These are phyloP conservation scores for Cladophialophora yegresii DNA, from an alignment of 2,329 filamentous ascomycete species.

Conservation along the genomic window DNA sequence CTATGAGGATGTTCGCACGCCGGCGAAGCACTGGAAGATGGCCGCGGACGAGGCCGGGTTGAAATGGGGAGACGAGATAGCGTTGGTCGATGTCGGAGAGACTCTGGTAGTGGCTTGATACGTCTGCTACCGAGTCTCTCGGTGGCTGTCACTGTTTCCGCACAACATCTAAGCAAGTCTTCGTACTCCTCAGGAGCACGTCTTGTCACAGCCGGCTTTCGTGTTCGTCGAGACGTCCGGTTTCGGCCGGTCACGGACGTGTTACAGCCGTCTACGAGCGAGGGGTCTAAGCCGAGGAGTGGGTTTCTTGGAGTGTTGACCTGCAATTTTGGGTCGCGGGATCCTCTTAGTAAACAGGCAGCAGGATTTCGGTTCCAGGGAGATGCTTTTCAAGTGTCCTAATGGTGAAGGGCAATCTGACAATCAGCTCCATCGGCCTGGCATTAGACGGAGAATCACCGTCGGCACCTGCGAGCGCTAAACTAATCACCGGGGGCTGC, in stretches of 20 bases:
- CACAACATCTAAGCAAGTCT: not conserved
- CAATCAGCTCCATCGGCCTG: not conserved
- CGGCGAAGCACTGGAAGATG: slow-evolving; percentile 49
- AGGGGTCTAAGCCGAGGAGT: not conserved
- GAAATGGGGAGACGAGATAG: slow-evolving; percentile 44
- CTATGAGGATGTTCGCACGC: slow-evolving; percentile 55
- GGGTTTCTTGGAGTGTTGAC: too few species aligned
- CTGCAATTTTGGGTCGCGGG: not conserved
- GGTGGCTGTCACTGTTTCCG: not conserved
- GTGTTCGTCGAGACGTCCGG: not conserved
- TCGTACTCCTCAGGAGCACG: not conserved
- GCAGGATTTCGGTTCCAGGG: not conserved
- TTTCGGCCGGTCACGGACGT: not conserved
- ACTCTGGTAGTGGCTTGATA: slow-evolving; percentile 43
- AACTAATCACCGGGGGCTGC: not conserved
- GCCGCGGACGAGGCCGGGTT: slow-evolving; percentile 48
- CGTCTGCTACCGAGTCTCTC: not conserved
- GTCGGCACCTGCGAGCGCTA: not conserved
- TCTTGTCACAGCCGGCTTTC: not conserved
- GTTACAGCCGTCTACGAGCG: not conserved
- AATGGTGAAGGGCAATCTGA: not conserved
- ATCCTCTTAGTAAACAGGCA: not conserved
- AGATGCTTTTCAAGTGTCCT: not conserved
- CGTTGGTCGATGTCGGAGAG: slow-evolving; percentile 51
- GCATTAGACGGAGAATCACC: not conserved